phyloP scores from a whole-genome alignment of 768 basidiomycete genomes.

The Rubroboletus pulcherrimus region DNA sequence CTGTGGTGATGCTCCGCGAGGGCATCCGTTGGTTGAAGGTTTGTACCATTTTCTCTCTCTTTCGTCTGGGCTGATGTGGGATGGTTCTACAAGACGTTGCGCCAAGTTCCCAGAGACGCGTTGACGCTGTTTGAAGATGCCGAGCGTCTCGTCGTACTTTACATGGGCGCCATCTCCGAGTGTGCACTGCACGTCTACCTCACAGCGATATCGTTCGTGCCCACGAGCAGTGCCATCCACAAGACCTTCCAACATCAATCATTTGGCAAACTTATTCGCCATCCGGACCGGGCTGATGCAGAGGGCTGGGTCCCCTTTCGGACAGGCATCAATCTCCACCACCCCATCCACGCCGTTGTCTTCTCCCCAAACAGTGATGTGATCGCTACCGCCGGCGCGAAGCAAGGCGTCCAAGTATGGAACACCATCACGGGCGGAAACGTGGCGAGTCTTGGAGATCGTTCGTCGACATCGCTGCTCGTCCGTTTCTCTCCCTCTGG shows the following conservation, averaged over 20 bases:
- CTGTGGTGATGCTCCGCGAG: conserved; percentile 14
- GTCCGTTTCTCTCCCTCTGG: conserved; percentile 22
- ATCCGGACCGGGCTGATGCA: background rate
- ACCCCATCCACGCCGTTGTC: conserved; percentile 12
- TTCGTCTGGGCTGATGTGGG: background rate
- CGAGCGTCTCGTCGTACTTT: conserved; percentile 18
- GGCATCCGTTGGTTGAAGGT: conserved; percentile 17
- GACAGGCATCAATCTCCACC: background rate
- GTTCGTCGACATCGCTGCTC: conserved; percentile 2
- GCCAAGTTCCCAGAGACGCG: conserved; percentile 1
- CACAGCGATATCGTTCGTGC: conserved; percentile 5
- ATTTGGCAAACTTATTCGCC: background rate
- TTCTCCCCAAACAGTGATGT: conserved; percentile 11
- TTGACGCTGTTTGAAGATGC: conserved; percentile 15
- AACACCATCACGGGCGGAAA: conserved; percentile 18
- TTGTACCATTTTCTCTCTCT: background rate
- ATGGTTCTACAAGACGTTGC: conserved; percentile 1
- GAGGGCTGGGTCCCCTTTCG: background rate
- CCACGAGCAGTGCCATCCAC: background rate
- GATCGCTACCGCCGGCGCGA: conserved; percentile 15
- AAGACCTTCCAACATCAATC: conserved; percentile 9
- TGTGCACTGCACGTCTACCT: conserved; percentile 20
- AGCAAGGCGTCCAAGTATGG: conserved; percentile 24
- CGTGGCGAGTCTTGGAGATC: conserved; percentile 17
- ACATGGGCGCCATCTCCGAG: conserved; percentile 18